These are phyloP conservation scores for Clitoria ternatea DNA, from an alignment of 306 rosid species.

Conservation along the genomic window DNA sequence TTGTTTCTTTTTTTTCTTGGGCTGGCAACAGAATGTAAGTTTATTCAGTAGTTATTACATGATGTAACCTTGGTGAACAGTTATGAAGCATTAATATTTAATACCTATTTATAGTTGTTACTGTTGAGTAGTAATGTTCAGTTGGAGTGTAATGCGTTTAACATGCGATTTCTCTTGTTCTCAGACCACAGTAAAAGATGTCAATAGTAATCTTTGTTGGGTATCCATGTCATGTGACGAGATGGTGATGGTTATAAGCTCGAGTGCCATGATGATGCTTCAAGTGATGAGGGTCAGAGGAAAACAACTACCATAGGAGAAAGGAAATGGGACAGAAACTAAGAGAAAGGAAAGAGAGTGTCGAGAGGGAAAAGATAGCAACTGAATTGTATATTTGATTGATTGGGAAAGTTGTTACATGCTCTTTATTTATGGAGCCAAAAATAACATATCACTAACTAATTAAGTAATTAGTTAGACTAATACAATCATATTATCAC, in stretches of 20 bases:
- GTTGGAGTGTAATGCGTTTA: neutral
- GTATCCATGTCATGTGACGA: neutral
- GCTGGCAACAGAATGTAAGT: neutral
- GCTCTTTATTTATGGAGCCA: no score
- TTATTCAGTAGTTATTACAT: neutral
- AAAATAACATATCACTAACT: no score
- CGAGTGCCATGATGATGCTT: neutral
- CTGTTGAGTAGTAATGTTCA: neutral
- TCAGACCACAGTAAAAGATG: neutral
- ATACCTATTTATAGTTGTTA: neutral
- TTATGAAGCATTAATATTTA: neutral
- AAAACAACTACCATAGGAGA: no score
- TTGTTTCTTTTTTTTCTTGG: neutral
- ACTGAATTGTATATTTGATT: no score
- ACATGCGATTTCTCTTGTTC: neutral
- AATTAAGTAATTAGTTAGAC: no score
- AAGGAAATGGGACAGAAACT: no score
- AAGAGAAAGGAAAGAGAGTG: no score
- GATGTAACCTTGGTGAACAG: neutral
- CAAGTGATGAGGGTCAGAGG: no score
- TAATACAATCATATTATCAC: no score
- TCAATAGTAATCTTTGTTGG: neutral
- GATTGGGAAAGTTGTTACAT: no score
- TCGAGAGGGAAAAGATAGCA: no score
- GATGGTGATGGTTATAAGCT: neutral